Base-by-base conservation (phyloP, 768 basidiomycete species). In the Galerina sulciceps region DNA sequence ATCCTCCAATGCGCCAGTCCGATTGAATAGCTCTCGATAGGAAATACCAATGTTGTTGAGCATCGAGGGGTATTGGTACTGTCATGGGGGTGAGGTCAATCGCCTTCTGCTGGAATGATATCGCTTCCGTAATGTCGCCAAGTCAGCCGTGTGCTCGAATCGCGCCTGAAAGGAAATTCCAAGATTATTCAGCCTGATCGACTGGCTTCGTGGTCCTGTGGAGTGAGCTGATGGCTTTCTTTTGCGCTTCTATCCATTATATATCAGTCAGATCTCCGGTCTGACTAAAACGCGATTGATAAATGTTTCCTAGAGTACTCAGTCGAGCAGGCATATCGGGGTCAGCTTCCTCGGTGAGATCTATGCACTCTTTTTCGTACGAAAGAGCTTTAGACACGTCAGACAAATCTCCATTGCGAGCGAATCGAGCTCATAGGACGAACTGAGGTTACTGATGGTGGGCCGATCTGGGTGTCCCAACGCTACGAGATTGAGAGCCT, bases 231-330 rank as follows among this genome's bases (percentile, higher is more conserved):
- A 73, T 56, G 14, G 64, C 52, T 22, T 61, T 57, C 55, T 60
- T 59, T 22, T 37, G 52, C 13, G 54, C 53, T 15, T 41, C 20
- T 48, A 77, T 57, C 14, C 64, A 42, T 71, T 65, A 58, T 18
- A 76, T 58, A 44, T 74, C 72, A 5, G 52, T 40, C 13, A 56
- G 45, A 26, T 69, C 59, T 41, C 71, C 54, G 4, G 55, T 59
- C n/a, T 36, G 62, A 23, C 59, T 15, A 38, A 73, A 76, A 14
- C 70, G 71, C 22, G 17, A 50, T 2, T 31, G 43, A 13, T 76
- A 60, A 1, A 53, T 61, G 36, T 44, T 50, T 9, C 65, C 65
- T 10, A 66, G 56, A 18, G 23, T 53, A 40, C n/a, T 46, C 15
- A 60, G 57, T 15, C 48, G 53, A 10, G 14, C 55, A 6, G 68